Evolutionary conservation across 179 eudicot species (phyloP), one percentile per base, ranked within the genome.

Genomic region (Corrigiola litoralis): DNA sequence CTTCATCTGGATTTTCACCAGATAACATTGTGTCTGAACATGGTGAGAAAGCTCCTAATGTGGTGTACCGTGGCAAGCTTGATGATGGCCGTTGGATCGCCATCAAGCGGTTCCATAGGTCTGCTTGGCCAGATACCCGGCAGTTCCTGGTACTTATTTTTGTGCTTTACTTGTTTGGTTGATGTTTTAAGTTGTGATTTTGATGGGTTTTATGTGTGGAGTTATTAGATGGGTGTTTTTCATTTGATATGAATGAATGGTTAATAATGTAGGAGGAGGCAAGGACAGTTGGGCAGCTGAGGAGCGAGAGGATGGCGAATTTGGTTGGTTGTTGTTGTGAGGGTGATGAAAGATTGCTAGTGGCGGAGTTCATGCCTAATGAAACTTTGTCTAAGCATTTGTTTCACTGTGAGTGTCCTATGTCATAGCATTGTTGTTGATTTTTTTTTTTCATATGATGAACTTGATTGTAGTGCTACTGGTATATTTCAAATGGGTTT

Each of bases 1-100:
- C 88, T 4, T 75, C 91, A 56, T 79, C 82, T 58, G 95, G 95
- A 44, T 92, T 89, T 73, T 73, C 82, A 5, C 71, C 77, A 37
- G 92, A 92, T 11, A 84, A 83, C 68, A 89, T 92, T 74, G 95
- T 92, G 17, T 92, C 96, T 36, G 96, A 86, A 49, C 97, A 89
- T 68, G 96, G 98, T 18, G 96, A 87, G 63, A 92, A 92, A 69
- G 96, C 98, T 45, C 98, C 96, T 9, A 92, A 92, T 81, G 87
- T 92, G 56, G 98, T 92, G 4, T 92, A 89, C 74, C 83, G 75
- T 64, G 98, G 96, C 8, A 72, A 51, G 78, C 78, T 87, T 41
- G 81, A 82, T 41, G 89, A 77, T 59, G 79, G 82, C 66, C 78
- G 83, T 57, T 83, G 79, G 81, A 80, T 92, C 21, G 97, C 97